Percentiles rank a stretch among this genome's conserved stretches.
Conservation (phyloP, 1,139 yeast genomes). For the Taphrina populina region DNA sequence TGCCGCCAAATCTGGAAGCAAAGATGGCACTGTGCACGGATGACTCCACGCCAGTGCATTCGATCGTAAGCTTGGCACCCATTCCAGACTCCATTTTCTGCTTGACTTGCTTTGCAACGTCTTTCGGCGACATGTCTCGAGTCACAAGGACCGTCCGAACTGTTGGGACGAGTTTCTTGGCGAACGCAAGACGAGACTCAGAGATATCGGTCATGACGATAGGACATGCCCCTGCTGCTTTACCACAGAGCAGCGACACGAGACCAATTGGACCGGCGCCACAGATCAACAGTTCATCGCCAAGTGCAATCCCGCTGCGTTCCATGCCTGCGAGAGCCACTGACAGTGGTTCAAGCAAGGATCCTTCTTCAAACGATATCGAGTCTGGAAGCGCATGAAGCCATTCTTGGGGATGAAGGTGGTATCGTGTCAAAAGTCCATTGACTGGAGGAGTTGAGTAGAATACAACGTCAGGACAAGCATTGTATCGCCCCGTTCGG, state of each 20-base stretch:
- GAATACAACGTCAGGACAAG: conserved; percentile 74
- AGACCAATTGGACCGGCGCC: conserved; percentile 96
- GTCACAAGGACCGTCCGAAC: conserved; percentile 59
- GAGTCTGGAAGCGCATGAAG: conserved; percentile 70
- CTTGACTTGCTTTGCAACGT: conserved; percentile 46
- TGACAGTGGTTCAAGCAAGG: conserved; percentile 80
- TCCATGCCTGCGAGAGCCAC: conserved; percentile 84
- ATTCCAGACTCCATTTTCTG: conserved; percentile 48
- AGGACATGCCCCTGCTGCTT: conserved; percentile 75
- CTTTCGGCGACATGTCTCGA: conserved; percentile 43
- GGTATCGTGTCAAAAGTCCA: conserved; percentile 66
- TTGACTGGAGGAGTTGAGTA: conserved; percentile 76
- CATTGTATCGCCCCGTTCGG: conserved; percentile 69
- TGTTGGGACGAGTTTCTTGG: conserved; percentile 58
- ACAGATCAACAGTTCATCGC: conserved; percentile 72
- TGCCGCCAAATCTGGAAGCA: conserved; percentile 58
- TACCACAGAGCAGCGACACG: conserved; percentile 72
- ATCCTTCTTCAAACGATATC: conserved; percentile 78
- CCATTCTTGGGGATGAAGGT: conserved; percentile 71
- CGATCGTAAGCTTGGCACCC: conserved; percentile 61
- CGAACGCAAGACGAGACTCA: conserved; percentile 60
- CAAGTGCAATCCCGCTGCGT: conserved; percentile 64
- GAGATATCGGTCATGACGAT: conserved; percentile 66
- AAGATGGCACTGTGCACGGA: conserved; percentile 61
- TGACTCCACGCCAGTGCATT: conserved; percentile 66